phyloP scores from a whole-genome alignment of 2,329 filamentous ascomycete genomes.

The Trichoderma sp. region DNA sequence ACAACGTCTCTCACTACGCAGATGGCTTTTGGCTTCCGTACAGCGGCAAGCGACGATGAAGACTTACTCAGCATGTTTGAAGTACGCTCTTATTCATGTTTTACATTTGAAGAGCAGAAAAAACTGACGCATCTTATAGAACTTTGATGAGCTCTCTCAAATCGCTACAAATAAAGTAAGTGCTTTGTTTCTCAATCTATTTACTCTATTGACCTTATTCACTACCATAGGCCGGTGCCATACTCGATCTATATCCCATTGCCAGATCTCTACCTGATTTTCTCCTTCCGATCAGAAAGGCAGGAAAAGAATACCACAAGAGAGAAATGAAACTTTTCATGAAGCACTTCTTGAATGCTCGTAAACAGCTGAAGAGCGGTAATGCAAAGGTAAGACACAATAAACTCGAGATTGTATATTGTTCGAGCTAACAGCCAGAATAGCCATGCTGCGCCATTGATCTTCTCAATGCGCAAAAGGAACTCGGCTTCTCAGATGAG shows the following conservation, averaged over 20 bases:
- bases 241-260: conserved; percentile 14
- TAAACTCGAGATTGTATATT: background rate
- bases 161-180: conserved; percentile 8
- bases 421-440: background rate
- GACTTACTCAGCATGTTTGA: conserved; percentile 8
- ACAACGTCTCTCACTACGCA: conserved; percentile 22
- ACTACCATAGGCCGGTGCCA: background rate
- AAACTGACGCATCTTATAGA: background rate
- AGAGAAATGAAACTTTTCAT: conserved; percentile 12
- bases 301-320: conserved; percentile 2
- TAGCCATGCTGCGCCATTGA: conserved; percentile 17
- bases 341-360: conserved; percentile 17
- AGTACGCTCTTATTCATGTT: background rate
- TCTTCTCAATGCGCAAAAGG: conserved; percentile 13
- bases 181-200: background rate
- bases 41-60: conserved; percentile 10
- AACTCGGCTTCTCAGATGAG: conserved; percentile 16
- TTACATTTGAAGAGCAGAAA: background rate
- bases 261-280: conserved; percentile 9
- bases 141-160: conserved; percentile 17
- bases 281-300: background rate
- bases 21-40: conserved; percentile 19
- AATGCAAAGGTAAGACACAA: background rate
- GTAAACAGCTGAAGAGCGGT: conserved; percentile 6
- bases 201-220: background rate